phyloP scores from a whole-genome alignment of 1,284 basidiomycete species.

The Salmacisia buchloeana region DNA sequence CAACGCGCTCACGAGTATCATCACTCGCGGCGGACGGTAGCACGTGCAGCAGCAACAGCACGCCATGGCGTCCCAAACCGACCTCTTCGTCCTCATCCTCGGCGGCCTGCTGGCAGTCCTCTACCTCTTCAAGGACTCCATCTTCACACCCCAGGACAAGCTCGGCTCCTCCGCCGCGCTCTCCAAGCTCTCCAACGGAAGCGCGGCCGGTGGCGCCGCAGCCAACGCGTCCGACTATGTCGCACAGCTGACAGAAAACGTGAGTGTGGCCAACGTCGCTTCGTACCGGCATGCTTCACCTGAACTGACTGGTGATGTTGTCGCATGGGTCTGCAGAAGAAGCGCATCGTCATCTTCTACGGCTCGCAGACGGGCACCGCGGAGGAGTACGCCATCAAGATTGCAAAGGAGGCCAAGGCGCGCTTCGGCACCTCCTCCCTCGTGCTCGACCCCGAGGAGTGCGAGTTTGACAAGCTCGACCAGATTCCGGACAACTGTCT shows the following conservation, averaged over 20 bases:
- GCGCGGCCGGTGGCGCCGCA: slow-evolving; percentile 13
- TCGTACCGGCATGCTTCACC: not conserved
- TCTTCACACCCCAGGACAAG: slow-evolving; percentile 20
- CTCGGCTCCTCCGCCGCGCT: slow-evolving; percentile 17
- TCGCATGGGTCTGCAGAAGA: slow-evolving; percentile 25
- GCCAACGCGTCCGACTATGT: slow-evolving; percentile 25
- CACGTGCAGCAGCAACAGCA: not conserved
- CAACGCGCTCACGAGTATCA: not conserved
- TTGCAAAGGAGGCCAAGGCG: slow-evolving; percentile 49
- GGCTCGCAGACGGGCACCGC: slow-evolving; percentile 49
- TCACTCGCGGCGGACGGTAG: no score
- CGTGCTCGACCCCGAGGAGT: slow-evolving; percentile 53
- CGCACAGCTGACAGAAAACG: slow-evolving; percentile 32
- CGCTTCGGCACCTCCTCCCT: slow-evolving; percentile 48
- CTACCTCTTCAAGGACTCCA: slow-evolving; percentile 36
- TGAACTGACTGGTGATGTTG: not conserved
- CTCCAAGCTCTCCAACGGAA: slow-evolving; percentile 32
- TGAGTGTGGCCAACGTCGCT: slow-evolving; percentile 1
- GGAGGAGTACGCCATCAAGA: slow-evolving; percentile 48
- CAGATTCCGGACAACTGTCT: slow-evolving; percentile 77
- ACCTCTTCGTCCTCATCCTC: slow-evolving; percentile 17
- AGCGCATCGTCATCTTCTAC: slow-evolving; percentile 48
- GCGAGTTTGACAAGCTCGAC: slow-evolving; percentile 94
- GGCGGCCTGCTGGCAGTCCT: slow-evolving; percentile 32
- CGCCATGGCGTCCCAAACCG: slow-evolving; percentile 9